Base-by-base conservation (phyloP, 495 filamentous ascomycete species). In the Xylaria palmicola region DNA sequence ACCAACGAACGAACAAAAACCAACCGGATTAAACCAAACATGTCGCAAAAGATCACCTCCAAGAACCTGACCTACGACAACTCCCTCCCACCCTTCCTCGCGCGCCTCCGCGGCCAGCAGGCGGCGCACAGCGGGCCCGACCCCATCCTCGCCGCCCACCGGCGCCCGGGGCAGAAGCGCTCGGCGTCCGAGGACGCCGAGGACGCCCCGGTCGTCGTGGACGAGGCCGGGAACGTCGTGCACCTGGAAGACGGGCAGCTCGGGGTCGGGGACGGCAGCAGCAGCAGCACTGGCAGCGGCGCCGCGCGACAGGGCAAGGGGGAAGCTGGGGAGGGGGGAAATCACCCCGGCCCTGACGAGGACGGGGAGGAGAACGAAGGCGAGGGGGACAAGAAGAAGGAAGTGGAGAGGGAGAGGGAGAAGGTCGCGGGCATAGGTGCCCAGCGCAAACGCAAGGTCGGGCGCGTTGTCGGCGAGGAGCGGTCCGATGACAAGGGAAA, bases 81-180 rank as follows among this genome's bases (percentile, higher is more conserved):
- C 20, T 64, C 73, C 9, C 79, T 83, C 19, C 82, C 82, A 9
- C 82, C 82, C 27, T 85, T 85, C 65, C 80, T 85, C 37, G 78
- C 78, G 32, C 74, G 74, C 6, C 75, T 85, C 9, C 78, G 71
- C 52, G 77, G 77, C n/a, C 71, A 79, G 26, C 69, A 75, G 22
- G 43, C 65, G 24, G 63, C 70, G 3, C 60, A 65, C 6, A 45
- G 60, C 6, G 68, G 68, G 15, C 76, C 76, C 6, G 77, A 82
- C 56, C 76, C 78, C 0, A 73, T 78, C 63, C 72, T 81, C 41
- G 73, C 77, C 0, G 72, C 67, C n/a, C 69, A 67, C 0, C 69
- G 79, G 0, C 71, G 76, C 1, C 67, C 74, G 3, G 67, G 55
- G 15, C 77, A 77, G 20, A 63, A 66, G 20, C 74, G 78, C 0